Conservation (phyloP, 148 eudicot species). For the Nyssa sinensis region DNA sequence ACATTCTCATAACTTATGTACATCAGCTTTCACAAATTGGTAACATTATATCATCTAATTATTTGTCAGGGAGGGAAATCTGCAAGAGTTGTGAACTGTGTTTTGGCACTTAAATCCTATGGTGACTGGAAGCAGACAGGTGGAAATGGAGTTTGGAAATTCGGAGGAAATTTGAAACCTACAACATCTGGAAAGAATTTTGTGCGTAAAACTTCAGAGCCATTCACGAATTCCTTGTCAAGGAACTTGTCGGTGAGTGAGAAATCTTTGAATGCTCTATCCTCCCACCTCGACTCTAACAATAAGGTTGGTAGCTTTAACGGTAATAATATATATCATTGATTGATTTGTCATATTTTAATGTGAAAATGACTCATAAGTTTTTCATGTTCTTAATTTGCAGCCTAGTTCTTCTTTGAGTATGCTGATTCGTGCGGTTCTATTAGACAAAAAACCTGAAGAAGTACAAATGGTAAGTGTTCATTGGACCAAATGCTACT, state of each 20-base stretch:
- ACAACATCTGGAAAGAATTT: conserved; percentile 58
- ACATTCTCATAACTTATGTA: background rate
- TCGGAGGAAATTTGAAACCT: conserved; percentile 76
- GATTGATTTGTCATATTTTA: conserved; percentile 13
- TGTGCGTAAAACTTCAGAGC: conserved; percentile 82
- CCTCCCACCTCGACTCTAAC: conserved; percentile 44
- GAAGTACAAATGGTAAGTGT: conserved; percentile 86
- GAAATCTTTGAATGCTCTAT: conserved; percentile 46
- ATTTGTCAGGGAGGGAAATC: conserved; percentile 81
- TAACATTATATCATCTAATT: background rate
- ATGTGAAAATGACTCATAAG: background rate
- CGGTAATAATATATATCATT: background rate
- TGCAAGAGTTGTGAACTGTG: conserved; percentile 79
- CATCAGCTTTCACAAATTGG: background rate
- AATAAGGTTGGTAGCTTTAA: conserved; percentile 45
- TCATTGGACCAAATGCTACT: background rate
- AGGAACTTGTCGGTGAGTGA: conserved; percentile 59
- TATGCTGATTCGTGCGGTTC: conserved; percentile 74
- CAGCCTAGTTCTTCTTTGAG: conserved; percentile 81
- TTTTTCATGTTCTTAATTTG: conserved; percentile 20
- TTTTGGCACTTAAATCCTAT: conserved; percentile 88
- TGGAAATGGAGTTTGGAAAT: conserved; percentile 86
- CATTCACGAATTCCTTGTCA: conserved; percentile 71
- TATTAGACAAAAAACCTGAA: conserved; percentile 84
- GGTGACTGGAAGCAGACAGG: conserved; percentile 87